Evolutionary conservation across 495 filamentous ascomycete species (phyloP).

Genomic region (Talaromyces liani): DNA sequence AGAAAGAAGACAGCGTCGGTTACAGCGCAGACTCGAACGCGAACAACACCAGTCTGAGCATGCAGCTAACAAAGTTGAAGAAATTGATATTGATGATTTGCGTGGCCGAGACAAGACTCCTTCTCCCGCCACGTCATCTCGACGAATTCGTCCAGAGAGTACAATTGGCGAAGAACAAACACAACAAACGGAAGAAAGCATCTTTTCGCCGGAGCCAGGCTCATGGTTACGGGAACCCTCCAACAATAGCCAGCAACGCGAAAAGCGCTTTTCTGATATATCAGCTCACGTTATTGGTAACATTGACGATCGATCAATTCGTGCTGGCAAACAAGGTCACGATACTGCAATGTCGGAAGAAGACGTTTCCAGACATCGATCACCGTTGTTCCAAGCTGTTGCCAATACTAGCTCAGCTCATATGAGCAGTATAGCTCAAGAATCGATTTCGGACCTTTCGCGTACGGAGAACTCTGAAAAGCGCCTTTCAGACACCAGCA

Average conservation of each 20-base stretch:
- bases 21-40: slow-evolving; percentile 63
- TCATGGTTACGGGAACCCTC: slow-evolving; percentile 30
- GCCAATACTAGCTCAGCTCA: slow-evolving; percentile 49
- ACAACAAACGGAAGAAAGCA: not conserved
- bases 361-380: slow-evolving; percentile 19
- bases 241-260: slow-evolving; percentile 16
- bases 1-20: slow-evolving; percentile 58
- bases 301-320: slow-evolving; percentile 32
- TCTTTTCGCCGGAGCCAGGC: slow-evolving; percentile 12
- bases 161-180: not conserved
- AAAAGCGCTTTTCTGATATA: slow-evolving; percentile 23
- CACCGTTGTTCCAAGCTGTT: slow-evolving; percentile 43
- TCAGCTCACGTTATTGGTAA: slow-evolving; percentile 29
- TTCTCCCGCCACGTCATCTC: slow-evolving; percentile 5
- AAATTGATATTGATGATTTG: slow-evolving; percentile 1
- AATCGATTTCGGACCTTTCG: slow-evolving; percentile 40
- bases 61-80: not conserved
- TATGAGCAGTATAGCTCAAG: slow-evolving; percentile 37
- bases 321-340: slow-evolving; percentile 21
- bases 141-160: not conserved
- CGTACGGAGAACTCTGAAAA: slow-evolving; percentile 30
- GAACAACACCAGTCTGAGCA: slow-evolving; percentile 31
- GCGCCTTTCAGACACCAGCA: slow-evolving; percentile 42
- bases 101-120: slow-evolving; percentile 8
- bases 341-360: slow-evolving; percentile 36